Conservation (phyloP, 257 asterid species). For the Nyctanthes arbortristis region DNA sequence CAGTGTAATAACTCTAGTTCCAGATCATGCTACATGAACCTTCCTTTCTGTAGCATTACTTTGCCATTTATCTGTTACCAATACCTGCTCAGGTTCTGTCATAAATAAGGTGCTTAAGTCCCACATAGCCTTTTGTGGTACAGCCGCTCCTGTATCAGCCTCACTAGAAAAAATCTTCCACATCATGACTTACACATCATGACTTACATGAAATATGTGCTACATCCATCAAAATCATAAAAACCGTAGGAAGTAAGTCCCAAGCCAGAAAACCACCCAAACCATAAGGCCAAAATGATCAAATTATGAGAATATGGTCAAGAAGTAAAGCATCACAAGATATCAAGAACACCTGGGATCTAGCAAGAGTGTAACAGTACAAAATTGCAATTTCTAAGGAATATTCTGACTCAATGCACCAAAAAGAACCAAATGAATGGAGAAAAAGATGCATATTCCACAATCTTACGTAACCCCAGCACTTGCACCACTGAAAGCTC, state of each 20-base stretch:
- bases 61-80: no score
- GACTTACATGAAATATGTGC: background rate
- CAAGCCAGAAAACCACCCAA: no score
- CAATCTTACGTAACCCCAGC: background rate
- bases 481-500: background rate
- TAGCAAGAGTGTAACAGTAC: background rate
- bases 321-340: background rate
- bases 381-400: background rate
- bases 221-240: background rate
- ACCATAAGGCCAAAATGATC: background rate
- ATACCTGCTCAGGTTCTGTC: background rate
- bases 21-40: background rate
- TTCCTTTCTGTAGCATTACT: no score
- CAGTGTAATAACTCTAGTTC: background rate
- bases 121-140: background rate
- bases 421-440: no score
- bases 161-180: background rate
- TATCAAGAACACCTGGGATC: background rate
- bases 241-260: no score
- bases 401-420: background rate
- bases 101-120: background rate
- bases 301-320: background rate
- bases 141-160: background rate
- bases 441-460: no score
- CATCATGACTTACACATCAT: no score